Conservation (phyloP, 768 basidiomycete genomes). For the Lactarius deliciosus region DNA sequence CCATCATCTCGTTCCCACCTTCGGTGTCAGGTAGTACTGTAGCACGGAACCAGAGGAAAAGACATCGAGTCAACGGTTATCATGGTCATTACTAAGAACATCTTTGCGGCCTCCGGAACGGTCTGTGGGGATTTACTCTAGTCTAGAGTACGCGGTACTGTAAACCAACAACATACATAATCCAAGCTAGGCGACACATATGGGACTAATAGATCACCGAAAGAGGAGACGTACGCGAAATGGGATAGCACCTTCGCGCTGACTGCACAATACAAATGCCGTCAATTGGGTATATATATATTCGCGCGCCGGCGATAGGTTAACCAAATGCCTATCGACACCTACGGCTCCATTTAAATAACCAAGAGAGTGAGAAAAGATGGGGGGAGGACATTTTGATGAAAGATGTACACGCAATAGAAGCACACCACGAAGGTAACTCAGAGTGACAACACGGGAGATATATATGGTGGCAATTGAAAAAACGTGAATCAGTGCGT, state of each 20-base stretch:
- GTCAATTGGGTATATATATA: conserved; percentile 13
- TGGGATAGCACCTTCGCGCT: neutral
- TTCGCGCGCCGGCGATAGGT: conserved; percentile 5
- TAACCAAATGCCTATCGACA: conserved; percentile 13
- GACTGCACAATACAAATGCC: neutral
- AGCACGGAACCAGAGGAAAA: neutral
- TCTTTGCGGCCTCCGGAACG: neutral
- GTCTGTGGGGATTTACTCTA: neutral
- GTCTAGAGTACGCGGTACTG: conserved; percentile 3
- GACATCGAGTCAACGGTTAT: neutral
- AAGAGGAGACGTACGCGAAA: neutral
- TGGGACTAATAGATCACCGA: conserved; percentile 10
- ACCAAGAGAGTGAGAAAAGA: neutral
- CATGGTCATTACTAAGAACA: neutral
- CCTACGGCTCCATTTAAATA: neutral
- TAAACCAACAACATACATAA: conserved; percentile 14
- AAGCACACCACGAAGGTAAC: conserved; percentile 17
- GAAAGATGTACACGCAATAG: conserved; percentile 15
- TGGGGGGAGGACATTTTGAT: neutral
- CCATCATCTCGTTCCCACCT: neutral
- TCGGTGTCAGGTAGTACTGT: neutral
- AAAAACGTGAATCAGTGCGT: conserved; percentile 5
- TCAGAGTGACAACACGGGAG: conserved; percentile 15
- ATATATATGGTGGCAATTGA: conserved; percentile 20
- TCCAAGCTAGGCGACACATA: conserved; percentile 21